Base-by-base conservation (phyloP, 129 eudicot species). In the Flaveria ramosissima region DNA sequence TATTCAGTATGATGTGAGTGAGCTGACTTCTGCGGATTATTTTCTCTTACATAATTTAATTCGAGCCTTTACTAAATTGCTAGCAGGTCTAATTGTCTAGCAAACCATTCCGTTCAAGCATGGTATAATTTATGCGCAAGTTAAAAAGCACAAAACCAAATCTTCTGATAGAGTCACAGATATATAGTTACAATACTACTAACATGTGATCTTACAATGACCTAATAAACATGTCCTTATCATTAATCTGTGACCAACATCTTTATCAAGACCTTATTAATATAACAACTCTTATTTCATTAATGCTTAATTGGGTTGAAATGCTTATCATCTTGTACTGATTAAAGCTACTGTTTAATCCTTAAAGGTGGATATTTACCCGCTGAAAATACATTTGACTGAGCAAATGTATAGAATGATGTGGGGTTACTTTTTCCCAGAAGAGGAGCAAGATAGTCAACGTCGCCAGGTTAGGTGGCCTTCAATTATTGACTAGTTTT, bases 361-460 rank as follows among this genome's bases (percentile, higher is more conserved):
- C 5, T 61, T 82, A 42, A 45, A 94, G 99, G 99, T 94, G 82
- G 99, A 94, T 64, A 94, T 94, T 15, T 94, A 89, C 84, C 99
- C 99, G 60, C 78, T 94, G 78, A 94, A 86, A 81, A 94, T 94
- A 79, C 97, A 94, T 86, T 85, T 91, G 89, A 91, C 97, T 6
- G 99, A 94, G 82, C 76, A 73, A 52, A 84, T 94, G 90, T 94
- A 91, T 88, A 83, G 83, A 83, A 82, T 91, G 96, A 94, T 91
- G 97, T 94, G 99, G 99, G 96, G 77, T 61, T 94, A 94, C 83
- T 87, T 94, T 75, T 94, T 94, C 76, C 97, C 99, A 14, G 96
- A 91, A 85, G 99, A 94, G 80, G 99, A 94, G 77, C 97, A 94
- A 85, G 99, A 94, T 78, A 91, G 97, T 79, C 99, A 91, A 78